Evolutionary conservation across 2,329 filamentous ascomycete genomes (phyloP), one percentile per base, ranked within the genome.

Genomic region (Coniochaeta prunicola): DNA sequence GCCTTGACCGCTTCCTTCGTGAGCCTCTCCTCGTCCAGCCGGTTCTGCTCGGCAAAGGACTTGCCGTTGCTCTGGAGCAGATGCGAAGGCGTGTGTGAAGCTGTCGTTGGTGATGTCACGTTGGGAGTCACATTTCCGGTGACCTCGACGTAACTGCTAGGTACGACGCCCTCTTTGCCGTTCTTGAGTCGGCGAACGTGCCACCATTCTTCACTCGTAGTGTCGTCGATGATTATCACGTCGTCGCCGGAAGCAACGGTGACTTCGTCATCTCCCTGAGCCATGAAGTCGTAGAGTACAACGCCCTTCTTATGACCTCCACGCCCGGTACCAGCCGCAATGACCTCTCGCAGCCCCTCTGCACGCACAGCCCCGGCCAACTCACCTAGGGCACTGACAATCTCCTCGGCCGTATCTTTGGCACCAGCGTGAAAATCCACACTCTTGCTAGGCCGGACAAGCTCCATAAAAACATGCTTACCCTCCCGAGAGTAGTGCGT

Each of bases 401-500:
- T 97, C 73, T 97, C 93, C 64, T 92, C 86, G 7, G 94, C 94
- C 6, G 93, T 97, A 72, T 97, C 94, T 74, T 97, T 99, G 53
- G 92, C 92, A 48, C 94, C 94, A 19, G 94, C 96, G 71, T 99
- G 94, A 65, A 99, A 96, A 74, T 99, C 94, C 59, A 97, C 81
- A 71, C 92, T 97, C 77, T 93, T 97, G 74, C 91, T 96, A 7
- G 94, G 94, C 58, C 88, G 82, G 57, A 97, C 88, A 53, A 99
- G 80, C 71, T 99, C 94, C 71, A 99, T 80, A 69, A 99, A 99
- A 15, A 99, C 90, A 73, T 97, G 94, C 70, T 99, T 99, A 36
- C 93, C 94, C 76, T 99, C 94, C 59, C 96, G 91, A 24, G 92
- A 97, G 73, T 97, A 97, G 73, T 97, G 91, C n/a, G 89, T 92